phyloP scores from a whole-genome alignment of 2,329 filamentous ascomycete species.

The Cladosporium cucumerinum region DNA sequence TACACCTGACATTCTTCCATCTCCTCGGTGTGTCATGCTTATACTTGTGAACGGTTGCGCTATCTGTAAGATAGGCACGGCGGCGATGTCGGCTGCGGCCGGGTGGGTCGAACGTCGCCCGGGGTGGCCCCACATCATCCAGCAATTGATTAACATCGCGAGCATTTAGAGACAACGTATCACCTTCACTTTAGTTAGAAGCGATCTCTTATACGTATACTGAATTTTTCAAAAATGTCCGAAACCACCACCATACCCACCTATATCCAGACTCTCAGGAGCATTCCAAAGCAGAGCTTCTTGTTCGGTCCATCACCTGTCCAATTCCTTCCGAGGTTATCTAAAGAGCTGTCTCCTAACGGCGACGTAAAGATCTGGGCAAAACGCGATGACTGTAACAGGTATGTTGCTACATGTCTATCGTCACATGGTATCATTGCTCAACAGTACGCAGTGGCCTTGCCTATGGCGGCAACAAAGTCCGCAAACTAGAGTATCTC shows the following conservation, averaged over 20 bases:
- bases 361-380: conserved; percentile 63
- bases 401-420: background rate
- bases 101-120: background rate
- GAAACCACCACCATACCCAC: conserved; percentile 15
- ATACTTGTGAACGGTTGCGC: conserved; percentile 1
- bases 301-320: conserved; percentile 68
- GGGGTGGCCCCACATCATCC: background rate
- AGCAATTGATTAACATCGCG: background rate
- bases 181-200: background rate
- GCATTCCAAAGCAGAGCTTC: conserved; percentile 59
- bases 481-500: conserved; percentile 40
- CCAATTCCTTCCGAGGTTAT: conserved; percentile 63
- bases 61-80: conserved; percentile 14
- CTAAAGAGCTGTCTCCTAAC: conserved; percentile 51
- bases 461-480: conserved; percentile 40
- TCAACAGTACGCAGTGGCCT: conserved; percentile 25
- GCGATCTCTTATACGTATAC: background rate
- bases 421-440: background rate
- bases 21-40: conserved; percentile 17
- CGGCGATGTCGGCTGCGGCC: conserved; percentile 13
- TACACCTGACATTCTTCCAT: background rate
- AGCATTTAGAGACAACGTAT: background rate
- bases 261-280: conserved; percentile 25
- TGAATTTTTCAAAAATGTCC: background rate
- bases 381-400: conserved; percentile 64